phyloP scores from a whole-genome alignment of 306 rosid species.

The Inga laurina region DNA sequence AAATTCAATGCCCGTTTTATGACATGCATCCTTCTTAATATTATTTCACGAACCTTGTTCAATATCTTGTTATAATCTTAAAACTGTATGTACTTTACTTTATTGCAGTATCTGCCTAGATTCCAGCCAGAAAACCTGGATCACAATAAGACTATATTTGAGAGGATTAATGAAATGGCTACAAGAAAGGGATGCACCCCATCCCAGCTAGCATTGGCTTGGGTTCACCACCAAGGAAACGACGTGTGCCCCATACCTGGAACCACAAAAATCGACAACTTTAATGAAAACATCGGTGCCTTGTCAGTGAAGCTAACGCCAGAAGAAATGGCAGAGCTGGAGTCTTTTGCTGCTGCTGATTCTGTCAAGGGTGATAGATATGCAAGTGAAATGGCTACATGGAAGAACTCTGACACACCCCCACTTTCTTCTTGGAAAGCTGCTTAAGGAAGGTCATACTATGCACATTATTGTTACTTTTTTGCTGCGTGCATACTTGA shows the following conservation, averaged over 20 bases:
- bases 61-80: background rate
- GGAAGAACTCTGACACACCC: slow-evolving; percentile 62
- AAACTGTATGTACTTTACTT: background rate
- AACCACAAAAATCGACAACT: slow-evolving; percentile 70
- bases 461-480: background rate
- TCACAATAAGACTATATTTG: slow-evolving; percentile 61
- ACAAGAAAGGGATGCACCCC: slow-evolving; percentile 64
- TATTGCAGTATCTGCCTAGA: slow-evolving; percentile 48
- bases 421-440: slow-evolving; percentile 62
- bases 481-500: background rate
- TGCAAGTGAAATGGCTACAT: background rate
- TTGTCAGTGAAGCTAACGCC: slow-evolving; percentile 61
- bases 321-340: slow-evolving; percentile 63
- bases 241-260: slow-evolving; percentile 46
- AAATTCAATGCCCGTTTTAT: too few relatives aligned
- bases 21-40: too few relatives aligned
- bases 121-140: slow-evolving; percentile 60
- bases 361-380: slow-evolving; percentile 54
- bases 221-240: slow-evolving; percentile 73
- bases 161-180: slow-evolving; percentile 58
- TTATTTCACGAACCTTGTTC: too few relatives aligned
- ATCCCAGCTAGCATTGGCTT: slow-evolving; percentile 63
- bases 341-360: slow-evolving; percentile 49
- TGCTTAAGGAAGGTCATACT: background rate
- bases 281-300: slow-evolving; percentile 61